Percentiles rank a stretch among this genome's conserved stretches.
Evolutionary conservation across 495 filamentous ascomycete species (phyloP).

Genomic region (Aspergillus campestris): DNA sequence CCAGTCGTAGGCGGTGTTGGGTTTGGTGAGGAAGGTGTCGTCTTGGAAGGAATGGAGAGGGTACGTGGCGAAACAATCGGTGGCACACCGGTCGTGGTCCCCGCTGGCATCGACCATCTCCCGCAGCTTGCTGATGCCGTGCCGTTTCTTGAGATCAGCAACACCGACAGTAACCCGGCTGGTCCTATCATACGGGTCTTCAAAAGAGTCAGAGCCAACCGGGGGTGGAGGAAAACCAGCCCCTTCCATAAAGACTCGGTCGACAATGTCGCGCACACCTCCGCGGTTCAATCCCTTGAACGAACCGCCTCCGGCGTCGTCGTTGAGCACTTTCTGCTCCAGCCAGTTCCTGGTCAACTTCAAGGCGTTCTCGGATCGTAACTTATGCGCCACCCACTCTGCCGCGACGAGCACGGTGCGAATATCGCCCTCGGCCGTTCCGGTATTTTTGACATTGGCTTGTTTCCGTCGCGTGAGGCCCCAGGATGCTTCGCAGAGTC

Average conservation of each 20-base stretch:
- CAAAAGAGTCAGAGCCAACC: slow-evolving; percentile 22
- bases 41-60: slow-evolving; percentile 84
- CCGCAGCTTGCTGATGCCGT: slow-evolving; percentile 68
- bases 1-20: slow-evolving; percentile 83
- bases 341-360: slow-evolving; percentile 74
- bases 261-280: slow-evolving; percentile 71
- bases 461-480: slow-evolving; percentile 64
- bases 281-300: slow-evolving; percentile 73
- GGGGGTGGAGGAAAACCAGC: slow-evolving; percentile 68
- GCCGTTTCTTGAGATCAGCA: slow-evolving; percentile 64
- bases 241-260: slow-evolving; percentile 77
- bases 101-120: slow-evolving; percentile 86
- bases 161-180: slow-evolving; percentile 43
- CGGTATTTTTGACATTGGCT: slow-evolving; percentile 34
- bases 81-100: slow-evolving; percentile 77
- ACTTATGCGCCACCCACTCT: slow-evolving; percentile 85
- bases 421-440: slow-evolving; percentile 81
- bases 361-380: slow-evolving; percentile 45
- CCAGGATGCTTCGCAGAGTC: slow-evolving; percentile 88
- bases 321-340: slow-evolving; percentile 64
- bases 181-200: slow-evolving; percentile 21
- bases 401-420: slow-evolving; percentile 87
- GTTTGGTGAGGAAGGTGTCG: slow-evolving; percentile 83
- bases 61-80: slow-evolving; percentile 76
- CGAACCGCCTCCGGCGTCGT: slow-evolving; percentile 64